Base-by-base conservation (phyloP, 2,329 filamentous ascomycete species). In the Fusarium caatingaense region DNA sequence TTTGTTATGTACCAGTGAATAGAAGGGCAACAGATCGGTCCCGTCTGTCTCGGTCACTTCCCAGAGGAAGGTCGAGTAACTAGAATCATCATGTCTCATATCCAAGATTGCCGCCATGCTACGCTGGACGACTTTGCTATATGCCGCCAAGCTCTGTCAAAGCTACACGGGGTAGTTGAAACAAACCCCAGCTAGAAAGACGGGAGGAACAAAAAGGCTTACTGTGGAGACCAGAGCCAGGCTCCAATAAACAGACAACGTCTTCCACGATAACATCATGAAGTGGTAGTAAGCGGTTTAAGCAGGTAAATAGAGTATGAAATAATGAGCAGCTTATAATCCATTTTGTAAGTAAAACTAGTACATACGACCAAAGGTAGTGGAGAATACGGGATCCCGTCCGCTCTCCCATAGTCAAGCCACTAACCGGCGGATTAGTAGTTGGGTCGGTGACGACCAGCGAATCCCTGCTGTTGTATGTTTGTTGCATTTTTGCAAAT, bases 401-500 rank as follows among this genome's bases (percentile, higher is more conserved):
- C 60, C 41, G 56, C 46, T 61, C 56, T 62, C 59, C 56, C 46
- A 61, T 61, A 61, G 56, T 61, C 59, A 61, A 61, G 59, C 59
- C 56, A 45, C 45, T 60, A 61, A 61, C 45, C 45, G 56, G 59
- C 59, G 45, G 58, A 61, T 61, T 60, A 61, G 56, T 61, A 61
- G 59, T 60, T 61, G 59, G 59, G 59, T 60, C 56, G 59, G 59
- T 61, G 59, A 61, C 37, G 59, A 61, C 59, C 59, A 61, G 59
- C 59, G 56, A 62, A 62, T 62, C 56, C 59, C 59, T 46, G 57
- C 57, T 63, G 60, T 55, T 63, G 60, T 62, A 62, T 62, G 60
- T 61, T 54, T 61, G 61, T 41, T 23, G 5, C 16, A 1, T 32
- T 27, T 12, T 2, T 20, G 11, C 6, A 13, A 28, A 11, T 27